Percentiles rank a stretch among this genome's conserved stretches.
Evolutionary conservation across 2,329 filamentous ascomycete genomes (phyloP).

Genomic region (Colletotrichum siamense): DNA sequence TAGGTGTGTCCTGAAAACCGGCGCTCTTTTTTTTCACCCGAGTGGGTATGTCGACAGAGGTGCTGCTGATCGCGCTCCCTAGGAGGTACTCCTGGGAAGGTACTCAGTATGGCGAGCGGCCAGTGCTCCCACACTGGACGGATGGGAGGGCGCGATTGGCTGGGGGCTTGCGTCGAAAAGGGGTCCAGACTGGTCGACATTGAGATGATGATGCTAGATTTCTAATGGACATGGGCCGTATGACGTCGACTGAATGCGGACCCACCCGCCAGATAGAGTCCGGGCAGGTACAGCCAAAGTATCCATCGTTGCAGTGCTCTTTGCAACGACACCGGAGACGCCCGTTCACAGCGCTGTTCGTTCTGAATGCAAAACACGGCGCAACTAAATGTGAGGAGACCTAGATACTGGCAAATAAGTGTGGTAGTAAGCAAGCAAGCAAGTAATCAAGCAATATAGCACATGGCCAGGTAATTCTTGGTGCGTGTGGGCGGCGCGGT

Average conservation of each 20-base stretch:
- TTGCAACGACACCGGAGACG: background rate
- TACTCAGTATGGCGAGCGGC: background rate
- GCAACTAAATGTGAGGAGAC: background rate
- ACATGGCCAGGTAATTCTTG: background rate
- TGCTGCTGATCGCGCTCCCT: background rate
- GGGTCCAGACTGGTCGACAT: slow-evolving; percentile 19
- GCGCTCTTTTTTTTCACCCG: too few species aligned
- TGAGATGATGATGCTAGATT: slow-evolving; percentile 20
- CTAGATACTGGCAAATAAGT: background rate
- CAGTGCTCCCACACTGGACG: background rate
- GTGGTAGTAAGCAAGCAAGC: background rate
- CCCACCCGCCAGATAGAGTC: background rate
- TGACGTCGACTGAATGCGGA: slow-evolving; percentile 15
- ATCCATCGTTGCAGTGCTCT: background rate
- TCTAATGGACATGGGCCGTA: slow-evolving; percentile 8
- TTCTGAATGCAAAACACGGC: background rate
- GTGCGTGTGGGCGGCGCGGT: background rate
- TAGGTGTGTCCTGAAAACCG: too few species aligned
- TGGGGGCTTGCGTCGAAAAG: background rate
- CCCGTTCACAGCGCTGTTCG: background rate
- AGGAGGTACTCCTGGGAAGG: background rate
- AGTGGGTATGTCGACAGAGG: background rate
- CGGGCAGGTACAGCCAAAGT: slow-evolving; percentile 8
- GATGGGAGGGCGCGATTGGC: slow-evolving; percentile 3
- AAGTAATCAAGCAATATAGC: background rate